A percentile compares a stretch with the other conserved stretches of the same genome.
Conservation (phyloP, 176 grass and related monocot genomes). For the Puya raimondii region DNA sequence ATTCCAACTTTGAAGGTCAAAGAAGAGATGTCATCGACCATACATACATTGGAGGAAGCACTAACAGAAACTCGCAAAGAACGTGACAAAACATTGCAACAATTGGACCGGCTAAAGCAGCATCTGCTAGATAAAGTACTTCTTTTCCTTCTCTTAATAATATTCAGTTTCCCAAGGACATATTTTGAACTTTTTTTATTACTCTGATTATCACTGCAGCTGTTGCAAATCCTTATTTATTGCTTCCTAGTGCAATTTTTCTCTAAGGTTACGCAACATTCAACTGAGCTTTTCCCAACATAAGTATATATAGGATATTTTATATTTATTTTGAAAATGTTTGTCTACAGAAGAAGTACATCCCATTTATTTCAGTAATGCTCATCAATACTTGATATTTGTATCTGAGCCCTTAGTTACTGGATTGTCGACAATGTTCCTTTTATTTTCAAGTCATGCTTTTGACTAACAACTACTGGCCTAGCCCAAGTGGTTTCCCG, state of each 20-base stretch:
- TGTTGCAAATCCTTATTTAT: background rate
- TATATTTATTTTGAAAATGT: background rate
- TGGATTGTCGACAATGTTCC: background rate
- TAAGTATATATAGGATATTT: background rate
- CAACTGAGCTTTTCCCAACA: background rate
- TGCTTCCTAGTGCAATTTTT: background rate
- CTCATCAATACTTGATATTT: background rate
- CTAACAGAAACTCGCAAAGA: constrained; percentile 41
- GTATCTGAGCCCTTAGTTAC: background rate
- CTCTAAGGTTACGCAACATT: background rate
- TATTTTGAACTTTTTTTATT: constrained; percentile 4
- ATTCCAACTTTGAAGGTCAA: constrained; percentile 53
- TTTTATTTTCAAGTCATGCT: background rate
- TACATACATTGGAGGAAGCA: constrained; percentile 40
- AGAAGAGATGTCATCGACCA: constrained; percentile 49
- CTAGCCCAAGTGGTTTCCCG: no score
- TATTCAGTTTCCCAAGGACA: background rate
- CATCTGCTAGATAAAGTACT: constrained; percentile 90
- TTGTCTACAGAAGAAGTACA: background rate
- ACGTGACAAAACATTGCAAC: constrained; percentile 73
- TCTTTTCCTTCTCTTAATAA: background rate
- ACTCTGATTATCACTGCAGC: background rate
- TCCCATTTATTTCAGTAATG: background rate
- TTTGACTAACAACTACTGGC: background rate
- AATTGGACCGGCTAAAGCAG: constrained; percentile 79